Percentiles rank a stretch among this genome's conserved stretches.
These are phyloP conservation scores for Oryza glumipatula DNA, from an alignment of 176 grass and related monocot species.

Conservation along the genomic window DNA sequence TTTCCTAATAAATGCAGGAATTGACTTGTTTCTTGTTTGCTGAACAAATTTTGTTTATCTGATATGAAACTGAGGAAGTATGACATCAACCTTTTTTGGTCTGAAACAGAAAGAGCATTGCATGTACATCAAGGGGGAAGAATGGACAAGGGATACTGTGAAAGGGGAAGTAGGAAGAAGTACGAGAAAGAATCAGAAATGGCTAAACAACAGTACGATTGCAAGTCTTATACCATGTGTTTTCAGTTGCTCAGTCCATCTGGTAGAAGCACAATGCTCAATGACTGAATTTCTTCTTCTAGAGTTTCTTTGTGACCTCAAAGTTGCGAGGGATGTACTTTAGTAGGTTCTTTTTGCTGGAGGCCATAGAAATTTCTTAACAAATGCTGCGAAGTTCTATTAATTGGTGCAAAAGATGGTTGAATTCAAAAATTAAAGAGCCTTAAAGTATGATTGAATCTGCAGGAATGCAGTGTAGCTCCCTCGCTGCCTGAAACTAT, in stretches of 20 bases:
- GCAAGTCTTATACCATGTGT: not conserved
- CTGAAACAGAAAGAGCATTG: conserved; percentile 1
- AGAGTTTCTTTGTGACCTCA: not conserved
- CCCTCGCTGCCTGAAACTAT: not conserved
- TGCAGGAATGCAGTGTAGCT: not conserved
- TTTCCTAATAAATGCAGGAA: not conserved
- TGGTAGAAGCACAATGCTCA: not conserved
- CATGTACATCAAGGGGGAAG: not conserved
- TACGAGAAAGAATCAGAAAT: not conserved
- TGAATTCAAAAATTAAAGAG: not conserved
- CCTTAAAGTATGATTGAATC: not conserved
- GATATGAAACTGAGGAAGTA: conserved; percentile 6
- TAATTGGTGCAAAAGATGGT: not conserved
- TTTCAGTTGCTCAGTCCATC: not conserved
- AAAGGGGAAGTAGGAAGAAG: not conserved
- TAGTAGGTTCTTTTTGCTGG: not conserved
- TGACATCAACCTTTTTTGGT: not conserved
- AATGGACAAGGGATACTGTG: not conserved
- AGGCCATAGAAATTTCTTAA: not conserved
- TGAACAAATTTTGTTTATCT: conserved; percentile 16
- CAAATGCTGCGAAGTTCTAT: not conserved
- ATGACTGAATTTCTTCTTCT: not conserved
- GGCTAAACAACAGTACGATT: not conserved
- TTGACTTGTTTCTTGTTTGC: conserved; percentile 33
- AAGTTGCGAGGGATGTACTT: not conserved